Evolutionary conservation across 768 basidiomycete species (phyloP).

Genomic region (Lactarius hatsudake): DNA sequence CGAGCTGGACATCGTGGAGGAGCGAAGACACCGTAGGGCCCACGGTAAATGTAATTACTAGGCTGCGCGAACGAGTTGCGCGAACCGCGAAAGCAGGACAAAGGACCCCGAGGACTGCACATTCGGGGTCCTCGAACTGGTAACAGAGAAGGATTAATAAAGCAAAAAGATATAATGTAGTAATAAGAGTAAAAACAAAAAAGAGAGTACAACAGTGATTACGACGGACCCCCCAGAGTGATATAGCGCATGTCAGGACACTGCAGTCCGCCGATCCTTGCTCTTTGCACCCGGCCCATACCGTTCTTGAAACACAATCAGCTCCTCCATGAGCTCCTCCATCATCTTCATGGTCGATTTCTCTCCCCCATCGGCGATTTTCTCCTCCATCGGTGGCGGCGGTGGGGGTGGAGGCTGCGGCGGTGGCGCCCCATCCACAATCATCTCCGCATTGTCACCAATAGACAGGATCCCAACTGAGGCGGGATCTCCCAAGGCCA

Average conservation of each 20-base stretch:
- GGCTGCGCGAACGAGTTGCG: not conserved
- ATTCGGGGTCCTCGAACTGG: not conserved
- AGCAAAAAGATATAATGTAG: conserved; percentile 27
- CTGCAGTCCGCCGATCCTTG: conserved; percentile 37
- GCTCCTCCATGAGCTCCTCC: conserved; percentile 88
- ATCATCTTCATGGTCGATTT: conserved; percentile 71
- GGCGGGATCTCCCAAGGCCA: conserved; percentile 41
- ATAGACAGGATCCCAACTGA: conserved; percentile 24
- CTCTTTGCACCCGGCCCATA: conserved; percentile 61
- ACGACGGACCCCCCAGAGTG: conserved; percentile 1
- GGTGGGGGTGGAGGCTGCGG: conserved; percentile 27
- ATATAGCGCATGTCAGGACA: conserved; percentile 29
- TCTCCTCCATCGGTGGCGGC: conserved; percentile 30
- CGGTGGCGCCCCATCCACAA: conserved; percentile 32
- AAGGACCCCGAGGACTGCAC: not conserved
- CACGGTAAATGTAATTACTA: no score
- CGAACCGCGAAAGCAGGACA: not conserved
- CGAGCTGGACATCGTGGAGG: conserved; percentile 13
- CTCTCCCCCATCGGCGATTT: not conserved
- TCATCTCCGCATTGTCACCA: conserved; percentile 34
- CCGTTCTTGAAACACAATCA: conserved; percentile 84
- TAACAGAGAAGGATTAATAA: not conserved
- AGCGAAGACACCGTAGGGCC: no score
- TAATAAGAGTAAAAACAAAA: conserved; percentile 27
- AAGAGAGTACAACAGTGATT: not conserved